Evolutionary conservation across 805 yeast genomes (phyloP).

Genomic region (Debaryomyces hansenii): DNA sequence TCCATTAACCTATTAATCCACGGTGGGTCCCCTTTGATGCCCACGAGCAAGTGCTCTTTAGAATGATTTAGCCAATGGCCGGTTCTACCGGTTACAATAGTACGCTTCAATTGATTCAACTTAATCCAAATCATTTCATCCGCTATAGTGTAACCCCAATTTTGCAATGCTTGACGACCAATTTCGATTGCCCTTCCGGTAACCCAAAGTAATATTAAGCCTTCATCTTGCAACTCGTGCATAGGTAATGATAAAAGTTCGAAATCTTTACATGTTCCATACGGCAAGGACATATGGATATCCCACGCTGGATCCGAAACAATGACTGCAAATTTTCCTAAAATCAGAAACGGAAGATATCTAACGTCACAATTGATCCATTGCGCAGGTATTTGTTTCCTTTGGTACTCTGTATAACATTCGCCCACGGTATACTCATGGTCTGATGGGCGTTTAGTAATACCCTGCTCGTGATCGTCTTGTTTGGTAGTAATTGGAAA

Average conservation of each 20-base stretch:
- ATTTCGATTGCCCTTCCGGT: constrained; percentile 91
- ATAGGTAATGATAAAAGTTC: constrained; percentile 70
- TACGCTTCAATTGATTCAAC: constrained; percentile 81
- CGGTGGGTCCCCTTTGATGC: constrained; percentile 73
- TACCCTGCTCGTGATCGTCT: constrained; percentile 7
- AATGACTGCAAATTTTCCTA: constrained; percentile 81
- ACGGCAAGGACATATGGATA: constrained; percentile 83
- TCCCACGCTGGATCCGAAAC: constrained; percentile 98
- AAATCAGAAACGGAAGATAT: constrained; percentile 60
- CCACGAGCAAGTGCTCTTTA: constrained; percentile 86
- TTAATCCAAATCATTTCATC: constrained; percentile 92
- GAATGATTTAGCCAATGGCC: constrained; percentile 98
- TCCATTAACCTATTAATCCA: constrained; percentile 73
- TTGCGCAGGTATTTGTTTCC: constrained; percentile 58
- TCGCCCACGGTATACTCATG: constrained; percentile 52
- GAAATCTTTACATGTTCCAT: constrained; percentile 74
- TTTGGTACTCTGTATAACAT: constrained; percentile 34
- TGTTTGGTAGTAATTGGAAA: constrained; percentile 28
- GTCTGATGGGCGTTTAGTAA: constrained; percentile 14
- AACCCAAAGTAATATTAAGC: constrained; percentile 85
- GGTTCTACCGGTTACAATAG: constrained; percentile 92
- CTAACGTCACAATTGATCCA: constrained; percentile 88
- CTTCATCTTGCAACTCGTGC: constrained; percentile 74
- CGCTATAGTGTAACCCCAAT: constrained; percentile 79
- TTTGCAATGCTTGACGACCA: constrained; percentile 71